Base-by-base conservation (phyloP, 2,329 filamentous ascomycete genomes). In the Ilyonectria mors-panacis region DNA sequence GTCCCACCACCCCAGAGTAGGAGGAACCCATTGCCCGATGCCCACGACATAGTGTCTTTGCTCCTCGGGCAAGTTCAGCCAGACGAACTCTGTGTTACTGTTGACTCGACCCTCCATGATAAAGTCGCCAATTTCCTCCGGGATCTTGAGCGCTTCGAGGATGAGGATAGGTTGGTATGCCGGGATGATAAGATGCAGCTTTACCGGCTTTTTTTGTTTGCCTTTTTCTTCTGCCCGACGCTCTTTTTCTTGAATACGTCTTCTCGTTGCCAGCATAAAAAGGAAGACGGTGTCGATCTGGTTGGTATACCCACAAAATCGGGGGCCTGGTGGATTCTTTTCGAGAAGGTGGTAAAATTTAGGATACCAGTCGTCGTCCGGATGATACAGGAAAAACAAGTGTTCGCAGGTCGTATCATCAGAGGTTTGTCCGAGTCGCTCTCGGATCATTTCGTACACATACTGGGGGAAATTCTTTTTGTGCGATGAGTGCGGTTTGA, bases 361-460 rank as follows among this genome's bases (percentile, higher is more conserved):
- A 13, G 80, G 79, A 47, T 83, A 81, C 81, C 81, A 83, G 54
- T 81, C 79, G 45, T 80, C 81, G 39, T 83, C 81, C 2, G 81
- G 81, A 33, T 83, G 81, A 39, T 78, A 83, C 2, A 83, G 73
- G 37, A 83, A 83, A 66, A 82, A 82, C 74, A 78, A 78, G 62
- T 83, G 81, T 6, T 80, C 74, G 23, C 68, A 71, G 30, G 73
- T 64, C 1, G 71, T 70, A 21, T 81, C 79, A 28, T 72, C 70
- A 8, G 74, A 71, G 5, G 79, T 78, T 63, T 80, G 77, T 6
- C 70, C 75, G 26, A 81, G 71, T 9, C 79, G 73, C 69, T 81
- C 79, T n/a, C 74, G 68, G 26, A 81, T 72, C 79, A 81, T 80
- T 35, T 80, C 77, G 47, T 80, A 76, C 17, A 81, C 79, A 15